Evolutionary conservation across 139 green algal genomes (phyloP).

Genomic region (Trebouxia sp.): DNA sequence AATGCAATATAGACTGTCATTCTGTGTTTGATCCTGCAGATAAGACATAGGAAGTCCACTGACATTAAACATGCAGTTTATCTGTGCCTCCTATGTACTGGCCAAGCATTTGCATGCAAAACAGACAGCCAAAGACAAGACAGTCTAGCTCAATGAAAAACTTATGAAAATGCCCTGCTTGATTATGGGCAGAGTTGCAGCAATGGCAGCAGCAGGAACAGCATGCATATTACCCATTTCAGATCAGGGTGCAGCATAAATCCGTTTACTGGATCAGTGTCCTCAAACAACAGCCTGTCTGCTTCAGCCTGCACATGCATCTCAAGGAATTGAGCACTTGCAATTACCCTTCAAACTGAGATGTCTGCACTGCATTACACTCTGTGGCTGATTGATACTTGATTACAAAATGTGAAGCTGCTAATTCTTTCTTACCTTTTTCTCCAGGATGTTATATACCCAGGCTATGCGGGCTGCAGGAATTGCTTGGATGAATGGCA

Average conservation of each 20-base stretch:
- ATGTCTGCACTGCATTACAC: too few relatives aligned
- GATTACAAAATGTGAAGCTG: background rate
- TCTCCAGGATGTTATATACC: slow-evolving; percentile 70
- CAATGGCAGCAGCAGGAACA: background rate
- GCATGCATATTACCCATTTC: slow-evolving; percentile 47
- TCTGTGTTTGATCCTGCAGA: slow-evolving; percentile 38
- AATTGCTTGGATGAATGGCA: slow-evolving; percentile 55
- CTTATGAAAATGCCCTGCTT: too few relatives aligned
- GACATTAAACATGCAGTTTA: too few relatives aligned
- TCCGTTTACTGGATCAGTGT: slow-evolving; percentile 47
- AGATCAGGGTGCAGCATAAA: slow-evolving; percentile 71
- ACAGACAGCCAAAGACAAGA: too few relatives aligned
- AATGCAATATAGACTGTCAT: slow-evolving; percentile 63
- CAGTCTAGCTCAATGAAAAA: too few relatives aligned
- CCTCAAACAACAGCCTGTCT: slow-evolving; percentile 65
- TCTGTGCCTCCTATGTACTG: too few relatives aligned
- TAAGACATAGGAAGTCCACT: too few relatives aligned
- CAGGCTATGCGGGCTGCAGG: slow-evolving; percentile 40
- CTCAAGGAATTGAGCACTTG: background rate
- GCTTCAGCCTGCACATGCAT: slow-evolving; percentile 50
- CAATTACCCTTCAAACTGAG: too few relatives aligned
- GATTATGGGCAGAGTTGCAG: too few relatives aligned
- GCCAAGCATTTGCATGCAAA: too few relatives aligned
- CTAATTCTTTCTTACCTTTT: slow-evolving; percentile 38
- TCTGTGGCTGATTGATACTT: too few relatives aligned